phyloP scores from a whole-genome alignment of 345 rosid genomes.

The Eucalyptus caleyi region DNA sequence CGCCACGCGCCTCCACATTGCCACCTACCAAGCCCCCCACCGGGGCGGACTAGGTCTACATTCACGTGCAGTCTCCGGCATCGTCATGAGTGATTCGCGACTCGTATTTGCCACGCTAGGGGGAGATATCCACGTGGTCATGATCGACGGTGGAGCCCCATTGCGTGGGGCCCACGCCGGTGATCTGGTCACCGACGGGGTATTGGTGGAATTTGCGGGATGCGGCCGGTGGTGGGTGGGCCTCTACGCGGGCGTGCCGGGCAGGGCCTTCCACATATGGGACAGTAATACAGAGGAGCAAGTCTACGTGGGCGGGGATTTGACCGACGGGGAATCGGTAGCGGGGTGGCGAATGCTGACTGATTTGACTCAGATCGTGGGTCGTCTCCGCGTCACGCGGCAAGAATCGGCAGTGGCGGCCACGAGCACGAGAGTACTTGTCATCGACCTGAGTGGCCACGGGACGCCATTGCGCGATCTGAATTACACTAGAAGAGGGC shows the following conservation, averaged over 20 bases:
- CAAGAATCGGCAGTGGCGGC: slow-evolving; percentile 61
- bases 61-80: slow-evolving; percentile 74
- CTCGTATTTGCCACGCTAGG: slow-evolving; percentile 61
- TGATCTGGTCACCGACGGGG: slow-evolving; percentile 55
- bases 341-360: slow-evolving; percentile 71
- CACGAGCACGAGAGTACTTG: slow-evolving; percentile 34
- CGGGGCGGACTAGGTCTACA: slow-evolving; percentile 58
- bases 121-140: slow-evolving; percentile 74
- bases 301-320: slow-evolving; percentile 33
- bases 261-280: slow-evolving; percentile 78
- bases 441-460: slow-evolving; percentile 44
- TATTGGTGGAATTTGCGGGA: slow-evolving; percentile 70
- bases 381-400: slow-evolving; percentile 49
- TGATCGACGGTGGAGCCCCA: slow-evolving; percentile 5
- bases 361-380: slow-evolving; percentile 47
- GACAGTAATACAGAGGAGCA: slow-evolving; percentile 34
- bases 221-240: slow-evolving; percentile 87
- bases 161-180: slow-evolving; percentile 50
- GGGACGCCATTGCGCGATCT: slow-evolving; percentile 21
- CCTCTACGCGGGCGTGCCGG: slow-evolving; percentile 68
- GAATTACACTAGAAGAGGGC: slow-evolving; percentile 18
- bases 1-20: slow-evolving; percentile 33
- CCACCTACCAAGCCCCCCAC: slow-evolving; percentile 48
- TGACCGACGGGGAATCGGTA: slow-evolving; percentile 65
- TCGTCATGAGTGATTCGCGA: slow-evolving; percentile 22